These are phyloP conservation scores for Leccinum aurantiacum DNA, from an alignment of 768 basidiomycete species.

Conservation along the genomic window DNA sequence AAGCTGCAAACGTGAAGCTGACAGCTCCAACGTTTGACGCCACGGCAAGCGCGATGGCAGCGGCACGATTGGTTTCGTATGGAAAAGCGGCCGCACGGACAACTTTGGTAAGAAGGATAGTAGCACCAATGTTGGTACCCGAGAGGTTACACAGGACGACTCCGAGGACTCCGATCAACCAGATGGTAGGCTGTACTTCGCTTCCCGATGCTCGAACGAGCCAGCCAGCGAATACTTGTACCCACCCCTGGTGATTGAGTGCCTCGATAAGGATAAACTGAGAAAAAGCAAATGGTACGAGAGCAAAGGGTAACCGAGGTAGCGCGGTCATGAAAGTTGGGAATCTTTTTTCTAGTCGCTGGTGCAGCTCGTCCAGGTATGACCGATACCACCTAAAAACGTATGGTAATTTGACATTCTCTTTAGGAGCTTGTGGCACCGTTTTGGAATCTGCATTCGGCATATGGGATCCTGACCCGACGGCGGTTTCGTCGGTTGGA, in stretches of 20 bases:
- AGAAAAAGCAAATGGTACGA: slow-evolving; percentile 89
- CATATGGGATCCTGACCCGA: neutral
- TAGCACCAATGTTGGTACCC: slow-evolving; percentile 90
- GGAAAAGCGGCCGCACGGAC: slow-evolving; percentile 48
- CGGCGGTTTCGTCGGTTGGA: slow-evolving; percentile 7
- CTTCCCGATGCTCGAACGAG: slow-evolving; percentile 44
- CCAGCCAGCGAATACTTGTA: slow-evolving; percentile 77
- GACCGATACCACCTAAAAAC: neutral
- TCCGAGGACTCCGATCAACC: slow-evolving; percentile 68
- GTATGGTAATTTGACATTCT: neutral
- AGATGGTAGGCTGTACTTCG: slow-evolving; percentile 52
- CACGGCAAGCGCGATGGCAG: slow-evolving; percentile 74
- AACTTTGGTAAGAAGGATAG: slow-evolving; percentile 83
- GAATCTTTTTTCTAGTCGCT: slow-evolving; percentile 43
- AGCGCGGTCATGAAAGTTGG: slow-evolving; percentile 70
- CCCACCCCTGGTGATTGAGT: slow-evolving; percentile 83
- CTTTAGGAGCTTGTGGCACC: neutral
- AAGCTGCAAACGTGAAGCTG: slow-evolving; percentile 49
- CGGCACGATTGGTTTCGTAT: slow-evolving; percentile 45
- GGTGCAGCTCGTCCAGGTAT: neutral
- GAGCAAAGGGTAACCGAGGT: slow-evolving; percentile 71
- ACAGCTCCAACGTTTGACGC: slow-evolving; percentile 91
- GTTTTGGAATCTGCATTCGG: neutral
- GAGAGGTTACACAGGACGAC: slow-evolving; percentile 79
- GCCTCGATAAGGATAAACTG: slow-evolving; percentile 94